A percentile compares a stretch with the other conserved stretches of the same genome.
These are phyloP conservation scores for Neopestalotiopsis clavispora DNA, from an alignment of 2,329 filamentous ascomycete genomes.

Conservation along the genomic window DNA sequence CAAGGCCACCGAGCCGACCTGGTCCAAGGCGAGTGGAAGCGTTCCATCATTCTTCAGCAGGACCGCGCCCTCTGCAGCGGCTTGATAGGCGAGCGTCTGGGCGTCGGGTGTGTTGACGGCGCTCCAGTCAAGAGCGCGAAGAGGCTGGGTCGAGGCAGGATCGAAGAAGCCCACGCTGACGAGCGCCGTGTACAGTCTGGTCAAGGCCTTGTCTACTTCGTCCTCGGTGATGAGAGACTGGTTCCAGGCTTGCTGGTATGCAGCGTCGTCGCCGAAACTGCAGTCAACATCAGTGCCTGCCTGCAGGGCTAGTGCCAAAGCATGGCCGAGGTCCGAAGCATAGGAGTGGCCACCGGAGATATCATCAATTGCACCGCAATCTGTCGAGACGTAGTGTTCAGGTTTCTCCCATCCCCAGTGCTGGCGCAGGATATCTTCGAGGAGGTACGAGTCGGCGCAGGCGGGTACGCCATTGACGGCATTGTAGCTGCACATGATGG, in stretches of 20 bases:
- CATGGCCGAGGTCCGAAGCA: conserved; percentile 34
- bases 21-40: conserved; percentile 26
- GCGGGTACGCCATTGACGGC: conserved; percentile 68
- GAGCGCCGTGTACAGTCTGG: conserved; percentile 34
- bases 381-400: conserved; percentile 66
- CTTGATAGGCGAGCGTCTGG: conserved; percentile 28
- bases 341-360: conserved; percentile 51
- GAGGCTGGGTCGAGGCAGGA: conserved; percentile 25
- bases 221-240: conserved; percentile 34
- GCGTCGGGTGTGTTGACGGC: conserved; percentile 30
- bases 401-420: conserved; percentile 68
- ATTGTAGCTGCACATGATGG: conserved; percentile 68
- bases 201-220: conserved; percentile 31
- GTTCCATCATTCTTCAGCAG: conserved; percentile 32
- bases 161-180: conserved; percentile 38
- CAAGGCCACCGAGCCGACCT: conserved; percentile 24
- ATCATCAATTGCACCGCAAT: conserved; percentile 68
- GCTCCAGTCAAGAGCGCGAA: conserved; percentile 26
- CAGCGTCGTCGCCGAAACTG: conserved; percentile 32
- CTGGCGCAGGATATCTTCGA: conserved; percentile 66
- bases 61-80: conserved; percentile 31
- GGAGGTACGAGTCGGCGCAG: conserved; percentile 65
- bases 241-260: conserved; percentile 33
- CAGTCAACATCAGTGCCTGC: conserved; percentile 42
- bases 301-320: conserved; percentile 37